Base-by-base conservation (phyloP, 2,329 filamentous ascomycete genomes). In the Venturia asperata region DNA sequence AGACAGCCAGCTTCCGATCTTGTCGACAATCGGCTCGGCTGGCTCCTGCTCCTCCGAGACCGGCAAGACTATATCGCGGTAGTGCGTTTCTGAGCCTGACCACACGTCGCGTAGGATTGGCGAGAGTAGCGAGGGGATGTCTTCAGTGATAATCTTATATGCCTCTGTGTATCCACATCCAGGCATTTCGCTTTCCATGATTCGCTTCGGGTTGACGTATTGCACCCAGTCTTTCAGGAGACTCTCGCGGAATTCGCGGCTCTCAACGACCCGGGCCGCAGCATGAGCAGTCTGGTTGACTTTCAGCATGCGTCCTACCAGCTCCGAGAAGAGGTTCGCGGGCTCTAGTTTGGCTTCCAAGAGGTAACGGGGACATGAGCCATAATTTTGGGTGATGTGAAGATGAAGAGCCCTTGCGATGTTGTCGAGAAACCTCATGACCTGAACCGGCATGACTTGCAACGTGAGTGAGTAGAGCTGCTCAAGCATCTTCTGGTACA, bases 401-500 rank as follows among this genome's bases (percentile, higher is more conserved):
- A 82, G 76, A 63, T 95, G 89, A 13, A 99, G 82, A 56, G 85
- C 85, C 70, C 91, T 87, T 0, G 92, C 92, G 66, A 99, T 95
- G 69, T 87, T 93, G 69, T 90, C 86, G 41, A 99, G 83, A 1
- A 92, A 92, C 71, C 92, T 90, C 66, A 97, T 81, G 7, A 97
- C 92, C 3, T 88, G 84, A 66, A 92, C 90, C 1, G 94, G 94
- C 4, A 96, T 88, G 17, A 96, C 92, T 74, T 97, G 92, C 9
- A 97, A 82, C 4, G 91, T 94, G 49, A 97, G 81, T n/a, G 88
- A 87, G 0, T 90, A 89, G 49, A 97, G 86, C 67, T 97, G 95
- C 64, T 88, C 87, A 78, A 97, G 92, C 89, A 97, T 96, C 70
- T 92, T 92, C 75, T 97, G 92, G 74, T 99, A 99, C 78, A 97